Base-by-base conservation (phyloP, 306 rosid species). In the Dalbergia cochinchinensis region DNA sequence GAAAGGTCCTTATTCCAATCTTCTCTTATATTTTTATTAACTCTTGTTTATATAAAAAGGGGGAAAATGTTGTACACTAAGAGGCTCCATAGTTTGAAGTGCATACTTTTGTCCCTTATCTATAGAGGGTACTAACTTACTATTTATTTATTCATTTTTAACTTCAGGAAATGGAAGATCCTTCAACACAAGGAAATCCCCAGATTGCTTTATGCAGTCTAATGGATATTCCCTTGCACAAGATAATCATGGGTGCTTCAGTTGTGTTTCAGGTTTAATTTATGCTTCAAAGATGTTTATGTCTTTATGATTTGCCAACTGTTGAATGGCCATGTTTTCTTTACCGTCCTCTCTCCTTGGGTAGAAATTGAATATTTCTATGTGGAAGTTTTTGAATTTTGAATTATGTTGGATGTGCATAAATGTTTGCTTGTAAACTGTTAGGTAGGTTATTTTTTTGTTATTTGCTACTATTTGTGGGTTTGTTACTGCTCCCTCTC, bases 231-330 rank as follows among this genome's bases (percentile, higher is more conserved):
- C 98, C 76, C 88, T 85, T 51, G 42, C 86, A 6, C 93, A 86
- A 82, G 93, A 88, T 73, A 88, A 84, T 78, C 89, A 87, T 48
- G 78, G 73, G 73, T 91, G 88, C 87, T 94, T 83, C 81, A 83
- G 82, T 81, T 94, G 92, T 86, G 77, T 80, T 69, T 72, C 94
- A 88, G 97, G 98, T 94, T 45, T 61, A 85, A 16, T 65, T 35
- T 82, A 22, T 77, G 71, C 68, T 70, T 45, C n/a, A 42, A 60
- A 14, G n/a, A 47, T 70, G 11, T 45, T 63, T 71, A 26, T 79
- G 5, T 37, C 41, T 37, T 37, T 37, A 2, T 60, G 12, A 60
- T 74, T 72, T 57, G 39, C 60, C 34, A 42, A 73, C 53, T 42
- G 60, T 60, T 77, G 44, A 69, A 80, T 69, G 19, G 35, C n/a